Percentiles rank a stretch among this genome's conserved stretches.
These are phyloP conservation scores for Mortierella antarctica DNA, from an alignment of 192 early-diverging fungal species.

Conservation along the genomic window DNA sequence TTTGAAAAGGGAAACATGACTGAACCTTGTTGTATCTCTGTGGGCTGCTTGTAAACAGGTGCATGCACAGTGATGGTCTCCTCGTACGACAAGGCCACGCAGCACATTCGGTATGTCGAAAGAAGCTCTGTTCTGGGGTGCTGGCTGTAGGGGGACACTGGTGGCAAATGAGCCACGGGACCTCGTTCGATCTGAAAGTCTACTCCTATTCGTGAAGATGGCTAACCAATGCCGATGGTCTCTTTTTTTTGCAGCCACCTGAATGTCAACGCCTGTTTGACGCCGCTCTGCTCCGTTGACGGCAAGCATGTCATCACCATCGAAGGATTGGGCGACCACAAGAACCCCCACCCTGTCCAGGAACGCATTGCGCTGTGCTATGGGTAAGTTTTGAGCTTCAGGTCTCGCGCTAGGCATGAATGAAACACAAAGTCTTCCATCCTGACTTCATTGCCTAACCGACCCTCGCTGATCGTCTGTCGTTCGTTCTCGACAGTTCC, in stretches of 20 bases:
- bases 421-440: background rate
- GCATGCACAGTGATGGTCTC: constrained; percentile 88
- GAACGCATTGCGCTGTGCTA: constrained; percentile 78
- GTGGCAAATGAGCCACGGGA: constrained; percentile 6
- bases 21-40: background rate
- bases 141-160: background rate
- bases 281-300: constrained; percentile 76
- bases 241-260: constrained; percentile 28
- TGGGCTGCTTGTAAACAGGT: constrained; percentile 45
- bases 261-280: constrained; percentile 71
- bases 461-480: background rate
- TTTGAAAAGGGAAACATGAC: background rate
- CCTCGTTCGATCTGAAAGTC: constrained; percentile 1
- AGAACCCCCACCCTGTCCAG: constrained; percentile 81
- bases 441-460: background rate
- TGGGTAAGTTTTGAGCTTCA: constrained; percentile 49
- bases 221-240: too few relatives aligned
- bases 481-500: constrained; percentile 50
- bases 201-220: background rate
- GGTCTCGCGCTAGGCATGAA: background rate
- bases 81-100: constrained; percentile 57
- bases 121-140: background rate
- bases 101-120: constrained; percentile 55
- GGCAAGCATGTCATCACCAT: constrained; percentile 87
- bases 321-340: constrained; percentile 78